Percentiles rank a stretch among this genome's conserved stretches.
Conservation (phyloP, 2,329 filamentous ascomycete species). For the Colletotrichum sp. region DNA sequence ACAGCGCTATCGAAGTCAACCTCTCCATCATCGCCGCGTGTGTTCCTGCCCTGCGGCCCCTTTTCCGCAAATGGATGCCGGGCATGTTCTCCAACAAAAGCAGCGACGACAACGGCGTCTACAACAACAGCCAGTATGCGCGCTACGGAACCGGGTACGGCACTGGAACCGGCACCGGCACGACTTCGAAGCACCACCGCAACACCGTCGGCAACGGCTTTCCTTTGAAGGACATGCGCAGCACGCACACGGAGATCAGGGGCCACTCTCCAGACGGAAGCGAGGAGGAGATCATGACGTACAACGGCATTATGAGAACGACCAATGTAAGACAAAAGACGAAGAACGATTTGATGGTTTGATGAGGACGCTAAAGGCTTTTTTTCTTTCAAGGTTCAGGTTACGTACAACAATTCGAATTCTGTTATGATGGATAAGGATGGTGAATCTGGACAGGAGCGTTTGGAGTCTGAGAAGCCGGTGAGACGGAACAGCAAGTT, state of each 20-base stretch:
- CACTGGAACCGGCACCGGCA: conserved; percentile 19
- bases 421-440: conserved; percentile 2
- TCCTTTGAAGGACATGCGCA: conserved; percentile 28
- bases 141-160: conserved; percentile 31
- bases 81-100: background rate
- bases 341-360: background rate
- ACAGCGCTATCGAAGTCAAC: conserved; percentile 38
- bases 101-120: conserved; percentile 13
- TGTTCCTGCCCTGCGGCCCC: conserved; percentile 37
- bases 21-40: conserved; percentile 42
- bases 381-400: background rate
- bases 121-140: conserved; percentile 10
- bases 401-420: background rate
- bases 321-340: background rate
- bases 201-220: background rate
- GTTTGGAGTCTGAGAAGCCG: background rate
- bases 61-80: conserved; percentile 30
- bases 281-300: conserved; percentile 46
- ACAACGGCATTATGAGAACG: conserved; percentile 39
- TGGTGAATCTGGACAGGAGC: background rate
- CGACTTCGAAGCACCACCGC: conserved; percentile 23
- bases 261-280: conserved; percentile 36
- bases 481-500: background rate
- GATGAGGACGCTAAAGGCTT: background rate
- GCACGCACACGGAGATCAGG: conserved; percentile 36